These are phyloP conservation scores for Teratosphaeria epicoccoides DNA, from an alignment of 2,329 filamentous ascomycete species.

Conservation along the genomic window DNA sequence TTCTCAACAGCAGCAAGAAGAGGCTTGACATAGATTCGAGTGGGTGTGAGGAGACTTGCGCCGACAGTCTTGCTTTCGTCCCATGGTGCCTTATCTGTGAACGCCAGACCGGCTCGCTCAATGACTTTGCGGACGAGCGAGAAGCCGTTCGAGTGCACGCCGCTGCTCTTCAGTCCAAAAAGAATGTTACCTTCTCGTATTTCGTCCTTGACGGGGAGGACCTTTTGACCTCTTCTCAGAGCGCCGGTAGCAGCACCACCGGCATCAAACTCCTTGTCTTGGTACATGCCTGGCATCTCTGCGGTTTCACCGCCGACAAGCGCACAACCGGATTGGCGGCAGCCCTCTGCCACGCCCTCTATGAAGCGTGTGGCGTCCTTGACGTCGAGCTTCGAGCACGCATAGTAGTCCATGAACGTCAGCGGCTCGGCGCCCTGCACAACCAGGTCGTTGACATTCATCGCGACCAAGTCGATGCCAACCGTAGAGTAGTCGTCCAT, in stretches of 20 bases:
- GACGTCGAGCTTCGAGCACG: constrained; percentile 77
- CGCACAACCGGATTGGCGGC: constrained; percentile 72
- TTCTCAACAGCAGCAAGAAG: constrained; percentile 51
- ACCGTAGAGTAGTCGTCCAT: constrained; percentile 89
- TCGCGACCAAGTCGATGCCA: constrained; percentile 91
- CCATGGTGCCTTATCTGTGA: constrained; percentile 70
- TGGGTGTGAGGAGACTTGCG: constrained; percentile 72
- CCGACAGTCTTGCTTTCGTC: constrained; percentile 53
- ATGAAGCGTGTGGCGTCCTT: constrained; percentile 75
- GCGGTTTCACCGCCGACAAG: constrained; percentile 96
- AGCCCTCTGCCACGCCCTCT: constrained; percentile 79
- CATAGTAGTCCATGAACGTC: constrained; percentile 97
- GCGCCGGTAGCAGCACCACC: constrained; percentile 84
- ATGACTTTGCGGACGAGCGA: constrained; percentile 90
- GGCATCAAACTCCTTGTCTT: constrained; percentile 81
- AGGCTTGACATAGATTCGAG: constrained; percentile 78
- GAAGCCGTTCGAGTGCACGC: constrained; percentile 94
- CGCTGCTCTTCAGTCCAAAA: constrained; percentile 72
- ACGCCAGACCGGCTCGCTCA: constrained; percentile 60
- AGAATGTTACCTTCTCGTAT: constrained; percentile 81
- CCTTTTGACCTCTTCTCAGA: constrained; percentile 51
- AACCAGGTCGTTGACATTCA: constrained; percentile 97
- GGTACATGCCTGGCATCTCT: constrained; percentile 95
- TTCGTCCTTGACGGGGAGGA: constrained; percentile 62
- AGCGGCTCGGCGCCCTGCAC: constrained; percentile 91